Base-by-base conservation (phyloP, 1,284 basidiomycete species). In the Pseudozyma sp. region DNA sequence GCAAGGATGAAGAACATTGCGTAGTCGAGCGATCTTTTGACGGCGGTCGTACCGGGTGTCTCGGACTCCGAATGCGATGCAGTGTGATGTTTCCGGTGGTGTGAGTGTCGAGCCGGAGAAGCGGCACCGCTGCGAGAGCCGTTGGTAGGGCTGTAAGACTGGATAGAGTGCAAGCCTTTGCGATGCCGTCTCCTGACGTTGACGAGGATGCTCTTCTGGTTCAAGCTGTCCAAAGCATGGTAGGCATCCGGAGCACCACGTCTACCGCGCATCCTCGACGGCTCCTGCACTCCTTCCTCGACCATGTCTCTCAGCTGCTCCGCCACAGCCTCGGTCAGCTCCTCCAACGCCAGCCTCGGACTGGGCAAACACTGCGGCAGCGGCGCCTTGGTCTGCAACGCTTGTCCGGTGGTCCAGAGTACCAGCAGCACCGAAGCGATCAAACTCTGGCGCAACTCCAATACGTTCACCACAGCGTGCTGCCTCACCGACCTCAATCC, bases 331-430 rank as follows among this genome's bases (percentile, higher is more conserved):
- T 58, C 47, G 3, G 78, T 80, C 10, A 81, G 68, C 17, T 77
- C 78, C 10, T 71, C 62, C 0, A 82, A 58, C 7, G 86, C 84
- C 5, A 84, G 69, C 3, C 85, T 80, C 0, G 87, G 85, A 0
- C 84, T 84, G 5, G 87, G 87, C 0, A 87, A 74, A 51, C 85
- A 86, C 56, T 87, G 87, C 1, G 87, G 87, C 7, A 88, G 73
- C 2, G 86, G 85, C 16, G 81, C 76, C 13, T 85, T 80, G 0
- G 86, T 87, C 19, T 84, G 79, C 68, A 87, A 84, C 0, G 86
- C 84, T 56, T 87, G 86, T 0, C 81, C 83, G 19, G 83, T 79
- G 0, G 86, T 85, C 84, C 86, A 88, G 3, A 88, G 68, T 34
- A 83, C 85, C 46, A 87, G 75, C 16, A 87, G 76, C n/a, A 87